Conservation (phyloP, 495 filamentous ascomycete genomes). For the Hypoxylon perforatum region DNA sequence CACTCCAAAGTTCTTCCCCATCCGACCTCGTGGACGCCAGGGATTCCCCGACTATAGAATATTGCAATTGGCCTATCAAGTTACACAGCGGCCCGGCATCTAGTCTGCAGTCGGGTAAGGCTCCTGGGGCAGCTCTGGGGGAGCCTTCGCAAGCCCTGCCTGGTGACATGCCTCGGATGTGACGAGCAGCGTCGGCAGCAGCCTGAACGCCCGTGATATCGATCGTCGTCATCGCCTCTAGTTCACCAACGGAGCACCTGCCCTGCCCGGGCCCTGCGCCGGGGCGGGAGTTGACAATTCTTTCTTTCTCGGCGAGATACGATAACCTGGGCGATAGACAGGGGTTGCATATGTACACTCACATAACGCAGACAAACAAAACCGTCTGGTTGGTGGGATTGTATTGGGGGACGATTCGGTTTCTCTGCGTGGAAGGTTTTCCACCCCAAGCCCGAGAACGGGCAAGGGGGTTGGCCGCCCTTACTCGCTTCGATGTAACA, state of each 20-base stretch:
- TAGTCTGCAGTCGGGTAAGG: conserved; percentile 8
- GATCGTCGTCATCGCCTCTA: conserved; percentile 16
- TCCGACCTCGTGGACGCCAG: conserved; percentile 24
- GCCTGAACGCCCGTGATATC: conserved; percentile 27
- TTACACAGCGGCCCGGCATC: neutral
- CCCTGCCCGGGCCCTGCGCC: conserved; percentile 16
- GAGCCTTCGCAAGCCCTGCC: neutral
- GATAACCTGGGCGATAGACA: conserved; percentile 1
- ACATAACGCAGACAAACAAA: too few species aligned
- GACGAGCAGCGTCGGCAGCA: conserved; percentile 21
- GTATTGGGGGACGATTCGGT: too few species aligned
- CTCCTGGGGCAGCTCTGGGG: neutral
- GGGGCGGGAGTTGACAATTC: conserved; percentile 8
- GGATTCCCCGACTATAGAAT: conserved; percentile 12
- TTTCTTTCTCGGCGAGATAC: conserved; percentile 24
- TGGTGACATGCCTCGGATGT: conserved; percentile 38
- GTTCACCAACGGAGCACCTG: conserved; percentile 23
- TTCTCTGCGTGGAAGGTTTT: conserved; percentile 5
- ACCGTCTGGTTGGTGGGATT: neutral
- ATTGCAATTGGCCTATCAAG: conserved; percentile 20
- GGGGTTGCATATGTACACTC: neutral
- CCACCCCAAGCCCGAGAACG: conserved; percentile 1
- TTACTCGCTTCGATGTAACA: conserved; percentile 33
- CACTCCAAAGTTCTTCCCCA: conserved; percentile 11
- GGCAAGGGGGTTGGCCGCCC: conserved; percentile 20